A percentile compares a stretch with the other conserved stretches of the same genome.
These are phyloP conservation scores for Cryphonectria japonica DNA, from an alignment of 2,329 filamentous ascomycete genomes.

Conservation along the genomic window DNA sequence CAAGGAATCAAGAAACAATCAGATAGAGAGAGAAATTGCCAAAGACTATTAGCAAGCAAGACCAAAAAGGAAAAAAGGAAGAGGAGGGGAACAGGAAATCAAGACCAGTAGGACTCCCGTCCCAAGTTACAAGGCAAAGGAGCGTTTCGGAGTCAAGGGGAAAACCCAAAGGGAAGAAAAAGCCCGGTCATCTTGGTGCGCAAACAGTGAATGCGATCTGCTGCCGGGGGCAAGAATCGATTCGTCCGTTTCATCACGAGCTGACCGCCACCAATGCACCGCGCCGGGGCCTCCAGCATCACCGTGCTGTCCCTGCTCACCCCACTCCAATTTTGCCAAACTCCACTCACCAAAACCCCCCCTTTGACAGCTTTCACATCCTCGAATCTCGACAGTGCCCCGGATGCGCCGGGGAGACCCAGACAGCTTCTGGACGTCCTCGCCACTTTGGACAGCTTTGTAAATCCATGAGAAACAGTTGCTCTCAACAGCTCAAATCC, in stretches of 20 bases:
- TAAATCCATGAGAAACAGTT: slow-evolving; percentile 9
- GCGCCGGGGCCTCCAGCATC: slow-evolving; percentile 22
- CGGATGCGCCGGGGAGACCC: slow-evolving; percentile 15
- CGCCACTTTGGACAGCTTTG: slow-evolving; percentile 15
- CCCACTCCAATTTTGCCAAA: slow-evolving; percentile 28
- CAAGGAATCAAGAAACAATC: slow-evolving; percentile 16
- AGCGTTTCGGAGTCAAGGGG: slow-evolving; percentile 14
- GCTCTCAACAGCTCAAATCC: slow-evolving; percentile 23
- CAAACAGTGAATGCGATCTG: slow-evolving; percentile 1
- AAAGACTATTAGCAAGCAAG: slow-evolving; percentile 18
- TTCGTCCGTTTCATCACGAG: slow-evolving; percentile 11
- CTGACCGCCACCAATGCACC: slow-evolving; percentile 29
- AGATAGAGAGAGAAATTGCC: neutral
- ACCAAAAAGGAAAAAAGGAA: slow-evolving; percentile 12
- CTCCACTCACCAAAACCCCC: slow-evolving; percentile 25
- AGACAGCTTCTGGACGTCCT: slow-evolving; percentile 20
- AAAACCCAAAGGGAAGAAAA: slow-evolving; percentile 8
- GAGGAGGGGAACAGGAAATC: neutral
- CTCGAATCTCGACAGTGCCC: slow-evolving; percentile 24
- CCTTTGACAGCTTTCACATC: slow-evolving; percentile 23
- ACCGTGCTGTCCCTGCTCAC: slow-evolving; percentile 20
- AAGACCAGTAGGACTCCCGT: slow-evolving; percentile 18
- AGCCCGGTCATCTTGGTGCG: slow-evolving; percentile 6
- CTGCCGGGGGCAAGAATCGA: slow-evolving; percentile 10
- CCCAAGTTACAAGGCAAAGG: slow-evolving; percentile 25